phyloP scores from a whole-genome alignment of 495 filamentous ascomycete genomes.

The Aspergillus cristatus region DNA sequence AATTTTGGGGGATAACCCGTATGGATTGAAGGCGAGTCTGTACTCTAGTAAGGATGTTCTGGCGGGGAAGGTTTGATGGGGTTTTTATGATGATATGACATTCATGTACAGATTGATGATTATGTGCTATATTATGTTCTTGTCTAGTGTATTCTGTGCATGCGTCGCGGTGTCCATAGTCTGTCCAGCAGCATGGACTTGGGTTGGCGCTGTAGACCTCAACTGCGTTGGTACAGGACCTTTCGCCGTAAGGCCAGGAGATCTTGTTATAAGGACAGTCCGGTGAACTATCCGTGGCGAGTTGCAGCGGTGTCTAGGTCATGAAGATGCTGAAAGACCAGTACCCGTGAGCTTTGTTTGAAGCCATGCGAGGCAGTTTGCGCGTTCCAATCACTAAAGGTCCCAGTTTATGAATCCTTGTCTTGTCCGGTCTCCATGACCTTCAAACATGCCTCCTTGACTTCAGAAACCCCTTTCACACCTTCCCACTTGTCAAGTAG shows the following conservation, averaged over 20 bases:
- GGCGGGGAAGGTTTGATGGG: constrained; percentile 14
- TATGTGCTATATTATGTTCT: not conserved
- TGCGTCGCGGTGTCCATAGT: not conserved
- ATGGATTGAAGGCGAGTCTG: constrained; percentile 52
- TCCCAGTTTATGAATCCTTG: constrained; percentile 25
- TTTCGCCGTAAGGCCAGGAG: too few species aligned
- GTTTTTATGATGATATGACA: not conserved
- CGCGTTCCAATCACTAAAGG: too few species aligned
- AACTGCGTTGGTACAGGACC: too few species aligned
- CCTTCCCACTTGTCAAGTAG: constrained; percentile 46
- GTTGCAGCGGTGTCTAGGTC: too few species aligned
- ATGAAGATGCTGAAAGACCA: too few species aligned
- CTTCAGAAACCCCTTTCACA: constrained; percentile 52
- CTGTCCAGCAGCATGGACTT: too few species aligned
- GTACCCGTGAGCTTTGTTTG: too few species aligned
- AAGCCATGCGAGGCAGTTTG: too few species aligned
- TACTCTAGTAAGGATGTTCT: constrained; percentile 37
- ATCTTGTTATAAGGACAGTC: too few species aligned
- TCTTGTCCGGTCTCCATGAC: constrained; percentile 31
- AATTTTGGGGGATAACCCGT: constrained; percentile 57
- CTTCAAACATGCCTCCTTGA: constrained; percentile 50
- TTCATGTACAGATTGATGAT: constrained; percentile 2
- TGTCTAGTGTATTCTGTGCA: not conserved
- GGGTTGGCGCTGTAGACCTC: too few species aligned
- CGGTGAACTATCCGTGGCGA: too few species aligned